Percentiles rank a stretch among this genome's conserved stretches.
Conservation (phyloP, 768 basidiomycete genomes). For the Terana coerulea region DNA sequence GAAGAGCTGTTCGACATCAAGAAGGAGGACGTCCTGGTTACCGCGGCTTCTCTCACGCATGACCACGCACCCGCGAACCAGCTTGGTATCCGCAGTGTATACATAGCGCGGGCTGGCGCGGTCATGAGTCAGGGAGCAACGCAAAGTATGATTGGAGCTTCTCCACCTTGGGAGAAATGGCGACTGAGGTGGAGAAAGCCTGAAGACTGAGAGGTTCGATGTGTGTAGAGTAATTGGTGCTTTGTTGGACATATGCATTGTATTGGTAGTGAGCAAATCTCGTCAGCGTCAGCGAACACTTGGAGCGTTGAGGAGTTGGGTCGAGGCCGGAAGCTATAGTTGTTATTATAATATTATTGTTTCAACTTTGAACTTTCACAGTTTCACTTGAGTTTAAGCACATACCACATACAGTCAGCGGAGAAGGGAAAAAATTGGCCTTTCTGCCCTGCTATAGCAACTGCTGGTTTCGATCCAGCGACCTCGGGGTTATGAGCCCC, state of each 20-base stretch:
- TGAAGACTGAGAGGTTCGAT: not conserved
- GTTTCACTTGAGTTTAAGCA: too few species aligned
- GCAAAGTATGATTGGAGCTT: slow-evolving; percentile 37
- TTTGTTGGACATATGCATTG: not conserved
- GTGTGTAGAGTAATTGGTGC: not conserved
- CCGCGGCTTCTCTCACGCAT: slow-evolving; percentile 64
- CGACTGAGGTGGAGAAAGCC: slow-evolving; percentile 48
- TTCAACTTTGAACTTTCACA: too few species aligned
- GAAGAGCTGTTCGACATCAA: slow-evolving; percentile 26
- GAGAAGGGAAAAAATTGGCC: too few species aligned
- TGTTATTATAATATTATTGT: too few species aligned
- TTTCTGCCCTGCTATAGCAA: too few species aligned
- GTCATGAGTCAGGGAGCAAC: slow-evolving; percentile 29
- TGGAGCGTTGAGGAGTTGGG: too few species aligned
- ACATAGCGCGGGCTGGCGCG: slow-evolving; percentile 54
- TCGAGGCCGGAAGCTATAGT: too few species aligned
- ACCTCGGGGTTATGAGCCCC: slow-evolving; percentile 28
- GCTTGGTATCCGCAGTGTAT: slow-evolving; percentile 55
- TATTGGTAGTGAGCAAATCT: not conserved
- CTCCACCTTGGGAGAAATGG: slow-evolving; percentile 56
- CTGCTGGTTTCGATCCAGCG: slow-evolving; percentile 24
- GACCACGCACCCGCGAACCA: slow-evolving; percentile 61
- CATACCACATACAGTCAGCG: too few species aligned
- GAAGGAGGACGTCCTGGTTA: slow-evolving; percentile 52
- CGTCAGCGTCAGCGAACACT: not conserved